Evolutionary conservation across 495 filamentous ascomycete genomes (phyloP).

Genomic region (Trichoderma virens): DNA sequence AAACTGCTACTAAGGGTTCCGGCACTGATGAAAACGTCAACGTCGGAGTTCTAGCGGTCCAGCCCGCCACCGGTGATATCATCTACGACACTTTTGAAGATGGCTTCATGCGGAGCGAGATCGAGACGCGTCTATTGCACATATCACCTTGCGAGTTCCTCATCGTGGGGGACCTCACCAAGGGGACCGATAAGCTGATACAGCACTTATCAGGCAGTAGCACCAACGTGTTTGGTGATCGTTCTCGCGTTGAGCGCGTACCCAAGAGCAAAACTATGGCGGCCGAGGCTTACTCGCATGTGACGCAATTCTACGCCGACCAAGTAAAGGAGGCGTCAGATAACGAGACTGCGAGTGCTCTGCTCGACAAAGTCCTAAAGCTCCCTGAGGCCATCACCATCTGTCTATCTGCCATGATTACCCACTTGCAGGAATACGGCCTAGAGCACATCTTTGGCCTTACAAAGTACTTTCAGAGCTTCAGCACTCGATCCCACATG

Average conservation of each 20-base stretch:
- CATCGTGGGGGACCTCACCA: conserved; percentile 89
- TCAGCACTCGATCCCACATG: conserved; percentile 93
- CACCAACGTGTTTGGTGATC: conserved; percentile 89
- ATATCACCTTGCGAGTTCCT: conserved; percentile 94
- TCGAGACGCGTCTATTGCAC: conserved; percentile 88
- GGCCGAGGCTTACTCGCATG: conserved; percentile 77
- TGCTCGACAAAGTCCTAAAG: conserved; percentile 80
- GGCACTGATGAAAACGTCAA: conserved; percentile 91
- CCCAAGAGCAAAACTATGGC: conserved; percentile 74
- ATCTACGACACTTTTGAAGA: conserved; percentile 97
- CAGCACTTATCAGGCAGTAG: conserved; percentile 79
- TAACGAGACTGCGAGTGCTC: conserved; percentile 41
- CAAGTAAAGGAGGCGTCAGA: conserved; percentile 56
- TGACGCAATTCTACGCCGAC: conserved; percentile 87
- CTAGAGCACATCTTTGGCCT: conserved; percentile 94
- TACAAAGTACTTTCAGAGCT: conserved; percentile 96
- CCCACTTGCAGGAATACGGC: conserved; percentile 85
- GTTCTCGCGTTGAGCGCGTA: conserved; percentile 72
- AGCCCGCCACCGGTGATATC: conserved; percentile 91
- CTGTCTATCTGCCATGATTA: conserved; percentile 95
- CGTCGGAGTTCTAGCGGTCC: conserved; percentile 88
- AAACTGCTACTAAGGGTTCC: conserved; percentile 74
- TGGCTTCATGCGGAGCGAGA: conserved; percentile 95
- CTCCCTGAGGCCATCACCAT: conserved; percentile 81
- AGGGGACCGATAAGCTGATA: conserved; percentile 87